phyloP scores from a whole-genome alignment of 139 green algal species.

The Chlorella sp. region DNA sequence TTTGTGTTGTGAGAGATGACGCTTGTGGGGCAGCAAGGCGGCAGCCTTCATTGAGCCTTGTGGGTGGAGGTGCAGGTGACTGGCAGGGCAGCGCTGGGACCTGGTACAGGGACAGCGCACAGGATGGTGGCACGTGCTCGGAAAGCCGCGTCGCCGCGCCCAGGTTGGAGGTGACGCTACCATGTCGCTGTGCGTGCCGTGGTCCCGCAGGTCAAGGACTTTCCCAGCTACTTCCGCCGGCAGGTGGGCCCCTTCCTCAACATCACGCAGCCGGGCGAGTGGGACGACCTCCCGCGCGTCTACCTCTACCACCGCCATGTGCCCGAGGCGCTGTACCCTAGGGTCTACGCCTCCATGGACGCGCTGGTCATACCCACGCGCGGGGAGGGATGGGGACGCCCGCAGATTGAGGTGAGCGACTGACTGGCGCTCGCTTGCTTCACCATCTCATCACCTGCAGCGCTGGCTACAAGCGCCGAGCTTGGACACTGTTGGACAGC shows the following conservation, averaged over 20 bases:
- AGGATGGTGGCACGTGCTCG: too few species aligned
- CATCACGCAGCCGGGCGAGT: background rate
- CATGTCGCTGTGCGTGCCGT: too few species aligned
- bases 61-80: too few species aligned
- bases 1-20: too few species aligned
- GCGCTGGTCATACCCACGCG: slow-evolving; percentile 61
- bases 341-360: background rate
- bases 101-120: too few species aligned
- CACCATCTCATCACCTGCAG: background rate
- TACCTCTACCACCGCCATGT: slow-evolving; percentile 10
- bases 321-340: background rate
- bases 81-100: too few species aligned
- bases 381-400: slow-evolving; percentile 63
- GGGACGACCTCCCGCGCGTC: slow-evolving; percentile 14
- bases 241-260: slow-evolving; percentile 3
- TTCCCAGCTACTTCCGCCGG: background rate
- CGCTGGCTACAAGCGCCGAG: background rate
- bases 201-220: background rate
- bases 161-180: too few species aligned
- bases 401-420: slow-evolving; percentile 44
- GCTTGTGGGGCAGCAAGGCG: too few species aligned
- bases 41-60: too few species aligned
- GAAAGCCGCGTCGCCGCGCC: too few species aligned
- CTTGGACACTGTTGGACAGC: background rate
- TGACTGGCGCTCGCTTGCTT: background rate